A percentile compares a stretch with the other conserved stretches of the same genome.
Conservation (phyloP, 345 rosid genomes). For the Linum trigynum region DNA sequence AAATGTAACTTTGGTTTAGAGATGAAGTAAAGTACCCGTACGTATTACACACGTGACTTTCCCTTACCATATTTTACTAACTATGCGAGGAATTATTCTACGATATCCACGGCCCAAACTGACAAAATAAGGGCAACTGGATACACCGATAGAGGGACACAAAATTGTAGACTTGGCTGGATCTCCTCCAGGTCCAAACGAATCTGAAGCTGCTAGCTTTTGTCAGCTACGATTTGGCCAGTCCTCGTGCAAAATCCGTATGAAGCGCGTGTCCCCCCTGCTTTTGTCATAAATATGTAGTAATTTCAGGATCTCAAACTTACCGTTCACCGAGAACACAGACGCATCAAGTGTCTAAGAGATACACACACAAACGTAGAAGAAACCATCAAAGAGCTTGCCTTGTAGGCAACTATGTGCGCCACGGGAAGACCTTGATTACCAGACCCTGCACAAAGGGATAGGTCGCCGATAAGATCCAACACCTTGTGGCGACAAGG, state of each 20-base stretch:
- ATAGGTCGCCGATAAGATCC: slow-evolving; percentile 81
- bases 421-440: slow-evolving; percentile 83
- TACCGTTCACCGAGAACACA: background rate
- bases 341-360: background rate
- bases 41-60: too few species aligned
- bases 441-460: slow-evolving; percentile 55
- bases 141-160: too few species aligned
- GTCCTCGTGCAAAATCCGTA: slow-evolving; percentile 34
- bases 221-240: slow-evolving; percentile 11
- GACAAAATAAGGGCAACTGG: too few species aligned
- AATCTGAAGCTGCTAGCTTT: background rate
- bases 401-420: slow-evolving; percentile 70
- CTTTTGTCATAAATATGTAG: background rate
- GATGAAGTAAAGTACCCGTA: too few species aligned
- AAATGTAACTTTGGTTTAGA: too few species aligned
- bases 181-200: too few species aligned
- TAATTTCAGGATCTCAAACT: too few species aligned
- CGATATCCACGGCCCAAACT: too few species aligned
- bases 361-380: too few species aligned
- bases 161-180: too few species aligned
- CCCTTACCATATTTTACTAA: too few species aligned
- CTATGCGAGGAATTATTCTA: too few species aligned
- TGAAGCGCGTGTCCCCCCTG: slow-evolving; percentile 61
- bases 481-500: slow-evolving; percentile 85
- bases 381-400: slow-evolving; percentile 6